phyloP scores from a whole-genome alignment of 495 filamentous ascomycete species.

The Opeltia flavorubescens region DNA sequence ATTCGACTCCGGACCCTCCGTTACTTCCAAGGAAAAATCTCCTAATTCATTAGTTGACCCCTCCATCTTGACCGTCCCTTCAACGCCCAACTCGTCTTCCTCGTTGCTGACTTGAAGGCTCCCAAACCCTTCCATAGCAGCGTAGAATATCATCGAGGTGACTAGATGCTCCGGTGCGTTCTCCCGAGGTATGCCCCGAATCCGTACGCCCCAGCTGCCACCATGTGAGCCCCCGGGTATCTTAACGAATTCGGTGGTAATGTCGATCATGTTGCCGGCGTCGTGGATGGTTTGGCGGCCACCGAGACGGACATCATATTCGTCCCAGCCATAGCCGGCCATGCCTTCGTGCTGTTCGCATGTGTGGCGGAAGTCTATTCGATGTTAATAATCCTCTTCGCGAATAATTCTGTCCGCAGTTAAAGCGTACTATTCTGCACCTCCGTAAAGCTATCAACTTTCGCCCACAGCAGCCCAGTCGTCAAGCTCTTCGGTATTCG shows the following conservation, averaged over 20 bases:
- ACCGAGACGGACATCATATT: constrained; percentile 79
- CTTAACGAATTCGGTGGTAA: constrained; percentile 89
- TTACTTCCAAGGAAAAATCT: constrained; percentile 72
- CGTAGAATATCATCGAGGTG: constrained; percentile 68
- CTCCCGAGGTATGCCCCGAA: constrained; percentile 67
- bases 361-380: constrained; percentile 57
- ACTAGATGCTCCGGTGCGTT: constrained; percentile 51
- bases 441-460: constrained; percentile 64
- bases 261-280: constrained; percentile 69
- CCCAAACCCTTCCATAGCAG: constrained; percentile 64
- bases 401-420: neutral
- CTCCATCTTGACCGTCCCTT: constrained; percentile 58
- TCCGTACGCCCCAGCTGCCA: constrained; percentile 79
- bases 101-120: constrained; percentile 43
- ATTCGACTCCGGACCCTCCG: constrained; percentile 49
- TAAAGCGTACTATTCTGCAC: constrained; percentile 64
- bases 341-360: constrained; percentile 92
- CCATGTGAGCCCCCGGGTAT: constrained; percentile 77
- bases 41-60: constrained; percentile 65
- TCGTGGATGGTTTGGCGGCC: constrained; percentile 85
- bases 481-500: constrained; percentile 74
- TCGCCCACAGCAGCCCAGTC: constrained; percentile 79
- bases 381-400: neutral
- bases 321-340: constrained; percentile 91
- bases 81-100: constrained; percentile 43